phyloP scores from a whole-genome alignment of 345 rosid species.

The Punica granatum region DNA sequence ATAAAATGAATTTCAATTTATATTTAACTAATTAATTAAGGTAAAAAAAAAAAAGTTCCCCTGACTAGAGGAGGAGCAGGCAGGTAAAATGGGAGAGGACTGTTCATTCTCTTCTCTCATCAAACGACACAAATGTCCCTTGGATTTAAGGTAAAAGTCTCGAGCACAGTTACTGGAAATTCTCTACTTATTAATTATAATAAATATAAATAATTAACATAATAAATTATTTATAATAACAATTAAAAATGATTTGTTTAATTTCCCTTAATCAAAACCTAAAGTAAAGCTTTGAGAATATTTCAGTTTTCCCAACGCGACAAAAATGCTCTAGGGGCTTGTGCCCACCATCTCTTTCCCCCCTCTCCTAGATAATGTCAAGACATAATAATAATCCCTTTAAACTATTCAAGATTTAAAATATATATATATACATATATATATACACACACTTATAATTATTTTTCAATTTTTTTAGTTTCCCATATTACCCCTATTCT shows the following conservation, averaged over 20 bases:
- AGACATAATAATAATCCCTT: constrained; percentile 5
- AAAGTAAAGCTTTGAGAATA: constrained; percentile 28
- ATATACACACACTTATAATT: no score
- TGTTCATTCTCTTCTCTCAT: constrained; percentile 1
- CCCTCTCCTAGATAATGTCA: constrained; percentile 12
- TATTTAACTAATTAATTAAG: not conserved
- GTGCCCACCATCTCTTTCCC: no score
- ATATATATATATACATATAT: no score
- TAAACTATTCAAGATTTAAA: not conserved
- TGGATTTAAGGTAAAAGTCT: not conserved
- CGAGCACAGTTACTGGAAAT: constrained; percentile 4
- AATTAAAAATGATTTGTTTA: not conserved
- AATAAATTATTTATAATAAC: not conserved
- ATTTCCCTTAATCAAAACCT: not conserved
- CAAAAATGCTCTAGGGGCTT: constrained; percentile 44
- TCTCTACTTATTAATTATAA: not conserved
- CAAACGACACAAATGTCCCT: constrained; percentile 23
- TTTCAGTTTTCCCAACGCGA: constrained; percentile 58
- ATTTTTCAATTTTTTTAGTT: not conserved
- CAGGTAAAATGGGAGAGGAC: not conserved
- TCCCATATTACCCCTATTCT: not conserved
- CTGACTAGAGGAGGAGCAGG: not conserved
- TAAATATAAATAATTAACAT: not conserved
- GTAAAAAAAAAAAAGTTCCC: not conserved
- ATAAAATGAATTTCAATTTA: not conserved